Conservation (phyloP, 371 early-diverging fungal species). For the Mortierella polycephala region DNA sequence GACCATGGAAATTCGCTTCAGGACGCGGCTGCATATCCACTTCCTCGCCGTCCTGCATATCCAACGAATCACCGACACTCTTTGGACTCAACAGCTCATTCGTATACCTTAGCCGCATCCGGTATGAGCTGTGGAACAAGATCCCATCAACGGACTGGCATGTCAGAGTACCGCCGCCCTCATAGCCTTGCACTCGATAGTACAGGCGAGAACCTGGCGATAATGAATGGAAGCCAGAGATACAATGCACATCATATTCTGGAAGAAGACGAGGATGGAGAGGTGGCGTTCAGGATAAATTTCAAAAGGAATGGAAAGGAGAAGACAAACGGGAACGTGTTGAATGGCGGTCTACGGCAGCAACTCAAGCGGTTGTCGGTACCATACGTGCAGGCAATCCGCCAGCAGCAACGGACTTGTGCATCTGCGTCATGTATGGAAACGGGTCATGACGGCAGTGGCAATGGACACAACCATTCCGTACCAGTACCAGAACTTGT, state of each 20-base stretch:
- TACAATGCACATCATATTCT: conserved; percentile 10
- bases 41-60: neutral
- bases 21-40: neutral
- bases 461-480: neutral
- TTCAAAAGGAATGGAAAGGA: neutral
- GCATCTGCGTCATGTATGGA: neutral
- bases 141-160: neutral
- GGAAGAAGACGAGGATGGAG: conserved; percentile 11
- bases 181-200: conserved; percentile 8
- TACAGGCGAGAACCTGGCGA: neutral
- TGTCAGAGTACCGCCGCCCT: conserved; percentile 18
- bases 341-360: conserved; percentile 7
- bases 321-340: neutral
- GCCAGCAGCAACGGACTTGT: conserved; percentile 27
- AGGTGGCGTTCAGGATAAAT: neutral
- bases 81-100: conserved; percentile 2
- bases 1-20: conserved; percentile 11
- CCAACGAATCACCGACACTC: conserved; percentile 9
- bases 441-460: conserved; percentile 3
- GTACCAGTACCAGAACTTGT: conserved; percentile 15
- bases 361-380: conserved; percentile 28
- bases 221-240: neutral
- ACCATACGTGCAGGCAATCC: conserved; percentile 41
- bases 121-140: neutral
- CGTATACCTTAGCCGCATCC: neutral